Evolutionary conservation across 441 rosid species (phyloP).

Genomic region (Viola pubescens): DNA sequence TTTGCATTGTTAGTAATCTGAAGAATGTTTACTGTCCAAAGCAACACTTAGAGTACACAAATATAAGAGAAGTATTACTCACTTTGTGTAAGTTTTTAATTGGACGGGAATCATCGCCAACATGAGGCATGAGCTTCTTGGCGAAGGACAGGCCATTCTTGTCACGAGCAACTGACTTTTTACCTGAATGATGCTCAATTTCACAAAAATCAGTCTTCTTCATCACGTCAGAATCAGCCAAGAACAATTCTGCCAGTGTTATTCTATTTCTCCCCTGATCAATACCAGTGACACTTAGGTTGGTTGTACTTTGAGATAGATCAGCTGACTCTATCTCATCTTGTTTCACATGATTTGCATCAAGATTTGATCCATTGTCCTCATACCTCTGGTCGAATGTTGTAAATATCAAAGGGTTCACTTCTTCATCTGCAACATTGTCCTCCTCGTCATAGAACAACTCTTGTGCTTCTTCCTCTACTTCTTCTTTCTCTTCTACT

Average conservation of each 20-base stretch:
- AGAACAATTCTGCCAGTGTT: slow-evolving; percentile 77
- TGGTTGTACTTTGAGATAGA: neutral
- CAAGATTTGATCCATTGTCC: slow-evolving; percentile 13
- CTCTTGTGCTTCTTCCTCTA: slow-evolving; percentile 15
- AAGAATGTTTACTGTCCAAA: neutral
- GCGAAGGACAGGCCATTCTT: slow-evolving; percentile 37
- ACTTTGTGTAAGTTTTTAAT: slow-evolving; percentile 62
- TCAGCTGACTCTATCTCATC: slow-evolving; percentile 17
- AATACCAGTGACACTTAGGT: slow-evolving; percentile 7
- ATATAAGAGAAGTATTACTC: neutral
- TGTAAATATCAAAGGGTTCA: slow-evolving; percentile 50
- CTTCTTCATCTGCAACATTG: slow-evolving; percentile 37
- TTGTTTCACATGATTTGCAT: slow-evolving; percentile 7
- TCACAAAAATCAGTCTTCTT: slow-evolving; percentile 23
- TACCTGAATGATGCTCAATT: slow-evolving; percentile 15
- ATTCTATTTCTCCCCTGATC: slow-evolving; percentile 37
- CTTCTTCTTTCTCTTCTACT: slow-evolving; percentile 24
- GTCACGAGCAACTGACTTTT: slow-evolving; percentile 21
- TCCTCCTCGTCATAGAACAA: slow-evolving; percentile 24
- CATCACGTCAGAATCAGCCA: slow-evolving; percentile 43
- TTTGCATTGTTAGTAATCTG: neutral
- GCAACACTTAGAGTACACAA: too few species aligned
- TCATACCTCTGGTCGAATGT: slow-evolving; percentile 23
- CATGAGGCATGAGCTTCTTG: slow-evolving; percentile 53
- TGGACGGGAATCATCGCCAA: slow-evolving; percentile 52